phyloP scores from a whole-genome alignment of 305 asterid species.

The Solanum aculeatissimum region DNA sequence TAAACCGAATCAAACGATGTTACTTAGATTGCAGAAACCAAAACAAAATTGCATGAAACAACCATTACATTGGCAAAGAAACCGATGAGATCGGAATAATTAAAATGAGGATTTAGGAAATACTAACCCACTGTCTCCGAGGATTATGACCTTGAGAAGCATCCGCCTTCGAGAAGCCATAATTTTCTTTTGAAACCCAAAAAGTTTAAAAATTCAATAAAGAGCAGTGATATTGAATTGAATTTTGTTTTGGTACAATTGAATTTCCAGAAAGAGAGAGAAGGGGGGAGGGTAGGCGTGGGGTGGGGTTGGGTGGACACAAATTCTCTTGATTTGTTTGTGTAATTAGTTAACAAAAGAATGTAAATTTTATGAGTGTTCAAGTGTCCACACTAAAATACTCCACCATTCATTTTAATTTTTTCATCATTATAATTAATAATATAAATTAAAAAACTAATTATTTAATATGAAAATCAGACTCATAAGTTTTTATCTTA shows the following conservation, averaged over 20 bases:
- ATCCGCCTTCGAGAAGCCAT: conserved; percentile 58
- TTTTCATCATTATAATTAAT: not conserved
- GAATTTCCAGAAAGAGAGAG: not conserved
- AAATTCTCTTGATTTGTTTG: not conserved
- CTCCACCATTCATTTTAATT: no score
- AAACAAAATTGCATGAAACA: not conserved
- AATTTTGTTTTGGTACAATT: not conserved
- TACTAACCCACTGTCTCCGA: conserved; percentile 56
- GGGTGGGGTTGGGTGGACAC: not conserved
- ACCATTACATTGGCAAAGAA: not conserved
- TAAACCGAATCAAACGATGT: not conserved
- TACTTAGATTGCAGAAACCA: not conserved
- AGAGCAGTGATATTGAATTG: not conserved
- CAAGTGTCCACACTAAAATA: not conserved
- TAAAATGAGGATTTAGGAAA: not conserved
- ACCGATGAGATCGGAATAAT: not conserved
- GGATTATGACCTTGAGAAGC: conserved; percentile 54
- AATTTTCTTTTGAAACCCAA: not conserved
- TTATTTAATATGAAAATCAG: no score
- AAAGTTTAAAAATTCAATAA: not conserved
- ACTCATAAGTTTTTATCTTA: no score
- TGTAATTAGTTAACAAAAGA: not conserved
- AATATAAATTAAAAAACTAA: not conserved
- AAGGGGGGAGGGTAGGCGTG: not conserved
- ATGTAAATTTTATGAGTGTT: not conserved